Percentiles rank a stretch among this genome's conserved stretches.
phyloP scores from a whole-genome alignment of 2,329 filamentous ascomycete species.

The Claviceps lovelessii region DNA sequence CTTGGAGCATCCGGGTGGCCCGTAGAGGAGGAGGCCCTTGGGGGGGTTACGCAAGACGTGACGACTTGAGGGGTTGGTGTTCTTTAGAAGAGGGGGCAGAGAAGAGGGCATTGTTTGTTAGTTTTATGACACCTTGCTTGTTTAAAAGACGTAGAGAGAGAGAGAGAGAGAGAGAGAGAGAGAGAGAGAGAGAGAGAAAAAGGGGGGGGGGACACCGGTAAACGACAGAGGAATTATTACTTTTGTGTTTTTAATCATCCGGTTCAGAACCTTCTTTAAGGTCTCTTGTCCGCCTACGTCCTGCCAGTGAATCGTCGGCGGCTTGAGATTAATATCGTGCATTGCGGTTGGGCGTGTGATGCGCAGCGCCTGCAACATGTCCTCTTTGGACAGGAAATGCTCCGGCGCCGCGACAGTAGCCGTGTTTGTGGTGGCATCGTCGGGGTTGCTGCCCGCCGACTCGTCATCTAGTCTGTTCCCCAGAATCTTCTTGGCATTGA shows the following conservation, averaged over 20 bases:
- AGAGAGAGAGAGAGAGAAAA: too few species aligned
- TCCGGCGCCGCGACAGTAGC: slow-evolving; percentile 1
- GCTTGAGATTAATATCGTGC: slow-evolving; percentile 78
- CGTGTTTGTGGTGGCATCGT: neutral
- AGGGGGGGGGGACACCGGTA: neutral
- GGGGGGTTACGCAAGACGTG: slow-evolving; percentile 40
- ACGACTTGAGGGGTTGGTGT: slow-evolving; percentile 18
- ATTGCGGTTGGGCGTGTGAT: slow-evolving; percentile 70
- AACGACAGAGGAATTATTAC: slow-evolving; percentile 4
- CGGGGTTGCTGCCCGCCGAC: neutral
- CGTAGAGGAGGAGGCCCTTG: slow-evolving; percentile 79
- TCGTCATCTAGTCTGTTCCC: slow-evolving; percentile 12
- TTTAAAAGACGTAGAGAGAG: neutral
- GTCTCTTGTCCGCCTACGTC: slow-evolving; percentile 76
- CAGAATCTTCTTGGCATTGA: slow-evolving; percentile 16
- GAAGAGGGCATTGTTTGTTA: neutral
- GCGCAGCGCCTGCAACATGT: slow-evolving; percentile 52
- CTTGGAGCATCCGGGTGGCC: slow-evolving; percentile 88
- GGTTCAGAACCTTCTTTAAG: slow-evolving; percentile 49
- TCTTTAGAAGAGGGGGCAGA: neutral
- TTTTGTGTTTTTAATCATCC: slow-evolving; percentile 31
- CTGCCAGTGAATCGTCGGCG: slow-evolving; percentile 70
- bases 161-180: too few species aligned
- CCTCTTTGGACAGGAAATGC: slow-evolving; percentile 25
- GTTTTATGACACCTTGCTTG: neutral